Evolutionary conservation across 1,139 yeast species (phyloP), one percentile per base, ranked within the genome.

Genomic region (Scheffersomyces illinoinensis): DNA sequence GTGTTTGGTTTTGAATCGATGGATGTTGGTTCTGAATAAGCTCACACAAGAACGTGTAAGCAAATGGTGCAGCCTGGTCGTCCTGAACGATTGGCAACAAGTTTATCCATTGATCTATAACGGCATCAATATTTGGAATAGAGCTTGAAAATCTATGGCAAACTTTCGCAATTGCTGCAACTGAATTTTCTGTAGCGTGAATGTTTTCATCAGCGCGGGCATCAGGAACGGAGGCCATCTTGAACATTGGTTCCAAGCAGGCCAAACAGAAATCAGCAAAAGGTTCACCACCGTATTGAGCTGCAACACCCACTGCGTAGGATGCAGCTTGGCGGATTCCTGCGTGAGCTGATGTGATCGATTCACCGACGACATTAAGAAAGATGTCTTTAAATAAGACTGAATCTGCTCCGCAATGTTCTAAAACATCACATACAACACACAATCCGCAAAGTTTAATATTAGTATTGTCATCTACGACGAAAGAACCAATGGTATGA

Each of bases 251-350:
- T 64, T 88, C 91, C 61, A 93, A 77, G 47, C 93, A 84, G 5
- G 89, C 85, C 39, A 91, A 73, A 58, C 90, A 86, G 59, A 90
- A 83, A 46, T 88, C 88, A 19, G 83, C 81, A 69, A 87, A 92
- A 8, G 79, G 75, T 7, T 78, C 79, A 20, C 95, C 93, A 7
- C 93, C 93, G 66, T 83, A 79, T 71, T 90, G 93, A 6, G 97
- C 97, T 59, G 96, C 91, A 53, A 85, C 86, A 39, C 99, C 98
- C 59, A 93, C 86, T 47, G 91, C 87, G 66, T 88, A 89, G 1
- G 96, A 87, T 5, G 97, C 93, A 18, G 92, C 93, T 76, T 95
- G 98, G 67, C 98, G 89, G 47, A 93, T 82, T 10, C 88, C 83
- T 1, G 96, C 88, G 61, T 90, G 91, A 4, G 89, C 81, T 33